Conservation (phyloP, 1,139 yeast genomes). For the Diutina pseudorugosa region DNA sequence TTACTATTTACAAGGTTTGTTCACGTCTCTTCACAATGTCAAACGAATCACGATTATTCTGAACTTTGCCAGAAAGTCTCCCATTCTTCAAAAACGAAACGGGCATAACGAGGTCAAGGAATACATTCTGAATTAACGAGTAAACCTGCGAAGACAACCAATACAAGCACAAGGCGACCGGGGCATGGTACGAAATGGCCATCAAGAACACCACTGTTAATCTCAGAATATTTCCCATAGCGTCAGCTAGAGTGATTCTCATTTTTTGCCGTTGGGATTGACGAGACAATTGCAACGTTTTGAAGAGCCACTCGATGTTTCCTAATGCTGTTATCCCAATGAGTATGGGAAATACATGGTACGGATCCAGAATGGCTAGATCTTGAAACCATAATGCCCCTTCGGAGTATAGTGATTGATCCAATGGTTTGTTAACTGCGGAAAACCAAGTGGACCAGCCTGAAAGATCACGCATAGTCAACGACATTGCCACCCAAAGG, state of each 20-base stretch:
- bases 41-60: background rate
- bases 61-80: background rate
- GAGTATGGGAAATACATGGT: constrained; percentile 52
- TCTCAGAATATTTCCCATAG: constrained; percentile 52
- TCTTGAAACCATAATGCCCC: constrained; percentile 51
- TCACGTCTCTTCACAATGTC: background rate
- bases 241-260: constrained; percentile 52
- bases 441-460: constrained; percentile 56
- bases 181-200: constrained; percentile 80
- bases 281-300: constrained; percentile 41
- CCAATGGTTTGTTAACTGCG: constrained; percentile 36
- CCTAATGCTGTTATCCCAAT: constrained; percentile 61
- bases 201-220: constrained; percentile 69
- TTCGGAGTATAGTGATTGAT: constrained; percentile 40
- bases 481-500: constrained; percentile 71
- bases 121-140: constrained; percentile 62
- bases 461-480: constrained; percentile 63
- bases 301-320: constrained; percentile 66
- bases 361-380: constrained; percentile 49
- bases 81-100: constrained; percentile 11
- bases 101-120: constrained; percentile 62
- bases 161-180: constrained; percentile 65
- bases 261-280: constrained; percentile 19
- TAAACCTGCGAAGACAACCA: constrained; percentile 80
- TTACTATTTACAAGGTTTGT: background rate